Conservation (phyloP, 352 stramenopile genomes). For the Pythium phragmiticola region DNA sequence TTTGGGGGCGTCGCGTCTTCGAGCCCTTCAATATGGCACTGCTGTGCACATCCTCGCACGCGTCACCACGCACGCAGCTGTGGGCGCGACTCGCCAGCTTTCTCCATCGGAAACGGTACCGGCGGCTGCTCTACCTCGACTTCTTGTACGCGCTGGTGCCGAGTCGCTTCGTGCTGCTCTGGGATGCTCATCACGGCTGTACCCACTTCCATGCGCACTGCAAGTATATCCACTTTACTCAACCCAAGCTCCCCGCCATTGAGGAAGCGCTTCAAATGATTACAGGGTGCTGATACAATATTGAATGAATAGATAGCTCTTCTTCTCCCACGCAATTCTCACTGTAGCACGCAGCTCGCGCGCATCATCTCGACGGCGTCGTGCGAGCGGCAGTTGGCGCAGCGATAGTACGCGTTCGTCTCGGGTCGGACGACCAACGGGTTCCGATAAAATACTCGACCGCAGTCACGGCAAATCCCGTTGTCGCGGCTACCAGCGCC, state of each 20-base stretch:
- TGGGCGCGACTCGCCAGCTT: constrained; percentile 1
- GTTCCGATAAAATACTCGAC: constrained; percentile 65
- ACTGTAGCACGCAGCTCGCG: constrained; percentile 58
- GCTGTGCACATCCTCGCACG: constrained; percentile 9
- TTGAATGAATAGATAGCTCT: not conserved
- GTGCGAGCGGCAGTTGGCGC: constrained; percentile 46
- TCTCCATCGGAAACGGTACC: constrained; percentile 12
- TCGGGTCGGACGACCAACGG: constrained; percentile 46
- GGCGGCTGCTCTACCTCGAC: constrained; percentile 3
- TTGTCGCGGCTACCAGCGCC: constrained; percentile 42
- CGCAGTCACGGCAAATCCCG: constrained; percentile 57
- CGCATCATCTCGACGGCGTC: constrained; percentile 54
- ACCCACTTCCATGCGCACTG: constrained; percentile 7
- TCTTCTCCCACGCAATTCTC: constrained; percentile 12
- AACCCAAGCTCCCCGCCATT: constrained; percentile 4
- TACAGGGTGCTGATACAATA: not conserved
- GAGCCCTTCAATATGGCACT: constrained; percentile 15
- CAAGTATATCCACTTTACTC: constrained; percentile 18
- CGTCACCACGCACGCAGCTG: not conserved
- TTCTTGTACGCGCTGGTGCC: constrained; percentile 3
- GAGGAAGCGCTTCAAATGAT: not conserved
- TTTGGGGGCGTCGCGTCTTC: constrained; percentile 11
- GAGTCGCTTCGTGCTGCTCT: constrained; percentile 2
- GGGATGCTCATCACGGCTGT: constrained; percentile 11
- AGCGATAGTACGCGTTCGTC: constrained; percentile 72